Evolutionary conservation across 2,329 filamentous ascomycete species (phyloP).

Genomic region (Cercospora zeina): DNA sequence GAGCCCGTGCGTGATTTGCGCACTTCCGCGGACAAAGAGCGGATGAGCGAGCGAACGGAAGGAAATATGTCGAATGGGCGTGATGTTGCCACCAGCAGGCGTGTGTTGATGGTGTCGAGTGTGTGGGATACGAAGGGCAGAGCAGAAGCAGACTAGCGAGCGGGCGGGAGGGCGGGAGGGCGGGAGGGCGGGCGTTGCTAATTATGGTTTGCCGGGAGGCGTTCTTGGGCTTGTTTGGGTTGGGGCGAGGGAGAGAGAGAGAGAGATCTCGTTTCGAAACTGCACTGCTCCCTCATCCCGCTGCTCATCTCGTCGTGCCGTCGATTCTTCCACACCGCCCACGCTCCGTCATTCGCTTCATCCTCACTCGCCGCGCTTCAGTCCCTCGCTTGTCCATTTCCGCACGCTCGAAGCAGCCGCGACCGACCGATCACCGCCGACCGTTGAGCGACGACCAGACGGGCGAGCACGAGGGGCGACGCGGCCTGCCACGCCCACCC

Average conservation of each 20-base stretch:
- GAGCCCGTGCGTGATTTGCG: not conserved
- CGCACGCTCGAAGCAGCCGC: constrained; percentile 1
- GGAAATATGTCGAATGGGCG: not conserved
- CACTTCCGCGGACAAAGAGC: not conserved
- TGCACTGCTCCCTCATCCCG: not conserved
- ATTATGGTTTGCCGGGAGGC: constrained; percentile 10
- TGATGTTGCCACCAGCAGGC: not conserved
- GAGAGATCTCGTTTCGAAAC: not conserved
- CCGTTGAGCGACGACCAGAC: constrained; percentile 19
- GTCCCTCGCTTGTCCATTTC: constrained; percentile 14
- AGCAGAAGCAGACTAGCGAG: not conserved
- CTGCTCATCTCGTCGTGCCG: not conserved
- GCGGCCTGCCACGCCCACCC: constrained; percentile 24
- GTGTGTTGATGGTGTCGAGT: not conserved
- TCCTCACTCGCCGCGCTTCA: not conserved
- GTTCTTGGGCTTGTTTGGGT: not conserved
- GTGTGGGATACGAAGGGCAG: not conserved
- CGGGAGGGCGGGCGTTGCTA: not conserved
- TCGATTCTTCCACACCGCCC: not conserved
- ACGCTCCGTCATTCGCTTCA: constrained; percentile 4
- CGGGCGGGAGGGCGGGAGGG: too few relatives aligned
- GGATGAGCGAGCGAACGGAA: not conserved
- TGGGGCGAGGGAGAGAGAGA: not conserved
- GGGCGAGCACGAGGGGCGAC: constrained; percentile 24
- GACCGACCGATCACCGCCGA: constrained; percentile 12